Conservation (phyloP, 768 basidiomycete species). For the Butyriboletus loyo region DNA sequence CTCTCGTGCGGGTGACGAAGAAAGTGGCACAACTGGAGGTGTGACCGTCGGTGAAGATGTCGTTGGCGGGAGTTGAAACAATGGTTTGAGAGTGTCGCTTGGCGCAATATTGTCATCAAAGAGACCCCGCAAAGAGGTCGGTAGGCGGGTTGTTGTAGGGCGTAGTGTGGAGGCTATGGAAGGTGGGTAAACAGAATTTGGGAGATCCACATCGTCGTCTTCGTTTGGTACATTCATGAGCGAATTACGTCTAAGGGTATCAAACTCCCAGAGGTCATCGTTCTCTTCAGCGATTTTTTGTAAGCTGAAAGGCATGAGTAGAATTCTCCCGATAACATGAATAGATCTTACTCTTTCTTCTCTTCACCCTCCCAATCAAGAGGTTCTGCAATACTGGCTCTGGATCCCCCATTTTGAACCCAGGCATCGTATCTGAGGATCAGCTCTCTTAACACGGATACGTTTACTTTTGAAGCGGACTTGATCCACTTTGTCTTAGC, state of each 20-base stretch:
- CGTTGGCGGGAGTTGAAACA: constrained; percentile 28
- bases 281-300: constrained; percentile 24
- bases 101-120: constrained; percentile 61
- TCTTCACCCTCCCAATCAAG: constrained; percentile 73
- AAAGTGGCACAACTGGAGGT: constrained; percentile 23
- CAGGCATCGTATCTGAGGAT: constrained; percentile 74
- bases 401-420: constrained; percentile 61
- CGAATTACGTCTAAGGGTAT: constrained; percentile 55
- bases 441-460: constrained; percentile 75
- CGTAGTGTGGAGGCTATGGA: constrained; percentile 46
- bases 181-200: constrained; percentile 12
- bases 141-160: constrained; percentile 52
- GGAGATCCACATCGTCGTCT: constrained; percentile 23
- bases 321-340: neutral
- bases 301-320: constrained; percentile 13
- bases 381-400: constrained; percentile 73
- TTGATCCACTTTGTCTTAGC: constrained; percentile 90
- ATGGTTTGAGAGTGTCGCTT: constrained; percentile 43
- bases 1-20: constrained; percentile 38
- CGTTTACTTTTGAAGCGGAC: constrained; percentile 58
- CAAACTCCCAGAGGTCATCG: constrained; percentile 71
- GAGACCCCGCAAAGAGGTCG: constrained; percentile 73
- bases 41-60: constrained; percentile 28
- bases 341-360: constrained; percentile 43
- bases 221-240: constrained; percentile 20